Percentiles rank a stretch among this genome's conserved stretches.
phyloP scores from a whole-genome alignment of 805 yeast genomes.

The Blastobotrys attinorum region DNA sequence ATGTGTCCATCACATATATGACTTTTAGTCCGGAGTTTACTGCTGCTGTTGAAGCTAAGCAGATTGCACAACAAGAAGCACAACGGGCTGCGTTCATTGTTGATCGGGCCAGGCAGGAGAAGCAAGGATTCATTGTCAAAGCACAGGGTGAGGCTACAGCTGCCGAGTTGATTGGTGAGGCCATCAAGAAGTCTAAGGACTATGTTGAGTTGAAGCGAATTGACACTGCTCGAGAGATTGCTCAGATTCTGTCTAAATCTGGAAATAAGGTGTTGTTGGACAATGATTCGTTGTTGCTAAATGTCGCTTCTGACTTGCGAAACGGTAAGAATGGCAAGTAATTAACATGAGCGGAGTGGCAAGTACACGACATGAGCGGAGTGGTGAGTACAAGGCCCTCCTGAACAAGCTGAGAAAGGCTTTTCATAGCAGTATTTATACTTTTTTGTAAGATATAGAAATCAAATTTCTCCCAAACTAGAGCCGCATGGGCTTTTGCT shows the following conservation, averaged over 20 bases:
- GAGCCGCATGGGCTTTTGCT: too few relatives aligned
- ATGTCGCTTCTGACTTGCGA: constrained; percentile 78
- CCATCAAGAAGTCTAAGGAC: constrained; percentile 91
- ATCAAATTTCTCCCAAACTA: too few relatives aligned
- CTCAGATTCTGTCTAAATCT: constrained; percentile 70
- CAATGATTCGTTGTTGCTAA: constrained; percentile 83
- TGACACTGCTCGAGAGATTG: constrained; percentile 96
- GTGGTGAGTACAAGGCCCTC: too few relatives aligned
- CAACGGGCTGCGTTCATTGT: constrained; percentile 97
- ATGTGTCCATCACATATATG: constrained; percentile 94
- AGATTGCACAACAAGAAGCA: constrained; percentile 98
- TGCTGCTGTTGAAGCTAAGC: constrained; percentile 96
- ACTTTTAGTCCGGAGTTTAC: constrained; percentile 97
- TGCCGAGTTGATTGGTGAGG: constrained; percentile 98
- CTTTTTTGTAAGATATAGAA: too few relatives aligned
- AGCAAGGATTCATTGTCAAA: constrained; percentile 91
- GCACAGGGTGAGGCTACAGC: constrained; percentile 98
- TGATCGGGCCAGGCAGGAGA: constrained; percentile 95
- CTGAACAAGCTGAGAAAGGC: too few relatives aligned
- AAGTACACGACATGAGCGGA: too few relatives aligned
- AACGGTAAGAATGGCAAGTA: constrained; percentile 1
- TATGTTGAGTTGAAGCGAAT: constrained; percentile 94
- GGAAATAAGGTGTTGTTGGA: constrained; percentile 90
- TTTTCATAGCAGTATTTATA: too few relatives aligned
- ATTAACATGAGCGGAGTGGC: neutral